Evolutionary conservation across 2,329 filamentous ascomycete genomes (phyloP), one percentile per base, ranked within the genome.

Genomic region (Fusarium udum): DNA sequence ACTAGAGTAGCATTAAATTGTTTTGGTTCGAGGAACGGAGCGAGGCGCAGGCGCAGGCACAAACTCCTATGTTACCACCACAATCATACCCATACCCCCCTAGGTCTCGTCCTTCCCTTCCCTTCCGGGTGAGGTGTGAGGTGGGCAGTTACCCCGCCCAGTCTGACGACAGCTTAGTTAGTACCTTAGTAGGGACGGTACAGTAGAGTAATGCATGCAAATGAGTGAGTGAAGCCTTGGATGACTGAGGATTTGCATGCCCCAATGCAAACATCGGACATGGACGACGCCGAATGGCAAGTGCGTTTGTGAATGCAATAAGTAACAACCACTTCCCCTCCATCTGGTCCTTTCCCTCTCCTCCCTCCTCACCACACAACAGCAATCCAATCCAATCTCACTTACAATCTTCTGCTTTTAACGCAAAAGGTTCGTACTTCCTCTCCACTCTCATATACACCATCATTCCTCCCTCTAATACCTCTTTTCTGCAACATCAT

Each of bases 141-240:
- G 51, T 75, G 74, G 67, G 65, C 72, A 75, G 75, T 81, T 84
- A 84, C 83, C 83, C 83, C 83, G 83, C 83, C 82, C 82, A 80
- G 79, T 82, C 81, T 83, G 82, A 83, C 81, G 80, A 82, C 81
- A 81, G 78, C 79, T 78, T 80, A 81, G 78, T 51, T 34, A 13
- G 22, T 51, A 22, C 20, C 15, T 18, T 39, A 15, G 10, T 45
- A 18, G 20, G 45, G 20, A 48, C 20, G 10, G 26, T 79, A 77
- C 76, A 77, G 46, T 65, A 58, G 39, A 58, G 60, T 22, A 39
- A 48, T 48, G 43, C 43, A 52, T 40, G 34, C 43, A 40, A 52
- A 36, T 34, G 36, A 46, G 49, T 31, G 32, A 36, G 56, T 56
- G 60, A 52, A 52, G 69, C 48, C 37, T 61, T 69, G 55, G 71